phyloP scores from a whole-genome alignment of 2,329 filamentous ascomycete species.

The Piedraia hortae region DNA sequence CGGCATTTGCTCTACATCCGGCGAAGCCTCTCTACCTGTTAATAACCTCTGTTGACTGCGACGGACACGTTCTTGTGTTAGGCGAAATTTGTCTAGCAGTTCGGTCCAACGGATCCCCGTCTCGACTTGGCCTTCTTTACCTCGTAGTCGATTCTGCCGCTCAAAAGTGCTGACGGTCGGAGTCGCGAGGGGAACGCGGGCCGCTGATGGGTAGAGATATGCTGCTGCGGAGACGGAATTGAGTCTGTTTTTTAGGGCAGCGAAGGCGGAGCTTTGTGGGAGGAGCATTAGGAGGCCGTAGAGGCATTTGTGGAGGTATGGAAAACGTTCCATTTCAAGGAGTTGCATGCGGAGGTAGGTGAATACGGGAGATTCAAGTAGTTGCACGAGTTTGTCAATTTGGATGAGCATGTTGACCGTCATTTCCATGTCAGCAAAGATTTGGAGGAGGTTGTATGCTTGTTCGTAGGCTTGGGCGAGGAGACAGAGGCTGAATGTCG shows the following conservation, averaged over 20 bases:
- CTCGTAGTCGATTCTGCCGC: conserved; percentile 45
- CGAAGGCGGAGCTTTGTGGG: conserved; percentile 93
- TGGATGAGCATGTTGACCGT: conserved; percentile 96
- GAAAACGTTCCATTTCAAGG: conserved; percentile 81
- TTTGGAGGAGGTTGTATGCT: conserved; percentile 81
- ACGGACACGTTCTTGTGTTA: conserved; percentile 64
- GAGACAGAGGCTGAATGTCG: conserved; percentile 84
- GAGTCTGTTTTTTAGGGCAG: conserved; percentile 79
- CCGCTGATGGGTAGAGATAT: conserved; percentile 58
- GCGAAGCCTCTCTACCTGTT: no score
- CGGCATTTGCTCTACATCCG: no score
- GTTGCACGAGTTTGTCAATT: conserved; percentile 90
- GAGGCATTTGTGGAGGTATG: conserved; percentile 69
- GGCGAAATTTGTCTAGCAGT: conserved; percentile 78
- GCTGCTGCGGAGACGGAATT: conserved; percentile 96
- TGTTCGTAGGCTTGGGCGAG: conserved; percentile 95
- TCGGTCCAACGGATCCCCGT: conserved; percentile 73
- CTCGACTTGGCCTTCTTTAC: conserved; percentile 28
- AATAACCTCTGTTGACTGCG: conserved; percentile 31
- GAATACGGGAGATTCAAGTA: conserved; percentile 90
- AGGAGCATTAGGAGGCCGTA: conserved; percentile 93
- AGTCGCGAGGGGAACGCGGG: conserved; percentile 10
- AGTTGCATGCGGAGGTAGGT: conserved; percentile 90
- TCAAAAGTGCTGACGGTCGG: conserved; percentile 18
- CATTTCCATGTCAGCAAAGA: conserved; percentile 97